phyloP scores from a whole-genome alignment of 2,329 filamentous ascomycete genomes.

The Diaporthe vexans region DNA sequence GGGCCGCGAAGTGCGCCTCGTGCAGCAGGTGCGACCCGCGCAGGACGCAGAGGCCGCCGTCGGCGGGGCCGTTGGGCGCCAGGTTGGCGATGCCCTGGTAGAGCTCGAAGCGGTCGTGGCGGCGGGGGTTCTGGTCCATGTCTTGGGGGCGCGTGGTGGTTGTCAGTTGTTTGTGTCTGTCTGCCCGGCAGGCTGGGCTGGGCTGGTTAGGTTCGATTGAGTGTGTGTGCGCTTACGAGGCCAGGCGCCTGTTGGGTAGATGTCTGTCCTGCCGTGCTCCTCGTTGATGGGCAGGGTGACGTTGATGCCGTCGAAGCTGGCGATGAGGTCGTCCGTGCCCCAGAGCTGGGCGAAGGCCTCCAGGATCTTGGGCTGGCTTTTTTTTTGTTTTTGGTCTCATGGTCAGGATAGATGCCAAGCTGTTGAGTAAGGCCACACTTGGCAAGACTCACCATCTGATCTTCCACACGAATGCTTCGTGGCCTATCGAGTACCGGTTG shows the following conservation, averaged over 20 bases:
- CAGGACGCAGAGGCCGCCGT: constrained; percentile 37
- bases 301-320: constrained; percentile 40
- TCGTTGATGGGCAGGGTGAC: constrained; percentile 36
- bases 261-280: constrained; percentile 32
- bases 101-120: constrained; percentile 35
- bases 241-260: constrained; percentile 28
- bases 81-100: constrained; percentile 39
- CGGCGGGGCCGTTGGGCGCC: constrained; percentile 30
- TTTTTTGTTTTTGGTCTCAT: too few species aligned
- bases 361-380: constrained; percentile 36
- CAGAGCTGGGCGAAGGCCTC: constrained; percentile 36
- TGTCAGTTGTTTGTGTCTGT: background rate
- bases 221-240: constrained; percentile 21
- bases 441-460: constrained; percentile 31
- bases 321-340: constrained; percentile 38
- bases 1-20: constrained; percentile 15
- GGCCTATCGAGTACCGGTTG: constrained; percentile 33
- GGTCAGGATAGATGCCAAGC: too few species aligned
- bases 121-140: constrained; percentile 38
- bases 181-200: too few species aligned
- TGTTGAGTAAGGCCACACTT: too few species aligned
- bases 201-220: background rate
- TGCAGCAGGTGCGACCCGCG: constrained; percentile 35
- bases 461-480: constrained; percentile 39
- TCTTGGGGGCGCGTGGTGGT: background rate